A percentile compares a stretch with the other conserved stretches of the same genome.
Conservation (phyloP, 225 moss, liverwort and hornwort species). For the Asterella californica region DNA sequence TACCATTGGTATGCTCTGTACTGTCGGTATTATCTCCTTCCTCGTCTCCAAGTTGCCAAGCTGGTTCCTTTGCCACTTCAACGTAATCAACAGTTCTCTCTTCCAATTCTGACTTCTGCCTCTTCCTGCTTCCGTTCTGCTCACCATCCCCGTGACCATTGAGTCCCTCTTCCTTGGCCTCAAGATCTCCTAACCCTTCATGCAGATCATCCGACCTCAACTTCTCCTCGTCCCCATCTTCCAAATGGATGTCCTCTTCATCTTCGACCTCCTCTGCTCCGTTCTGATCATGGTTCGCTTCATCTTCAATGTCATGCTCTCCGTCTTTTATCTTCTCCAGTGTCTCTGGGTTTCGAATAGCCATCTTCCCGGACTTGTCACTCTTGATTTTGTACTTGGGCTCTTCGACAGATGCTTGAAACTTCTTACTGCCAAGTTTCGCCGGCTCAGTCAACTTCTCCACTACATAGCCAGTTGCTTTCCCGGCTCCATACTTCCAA, state of each 20-base stretch:
- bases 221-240: slow-evolving; percentile 24
- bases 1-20: slow-evolving; percentile 5
- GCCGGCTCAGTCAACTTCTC: slow-evolving; percentile 55
- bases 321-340: slow-evolving; percentile 45
- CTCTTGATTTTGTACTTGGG: slow-evolving; percentile 64
- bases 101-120: slow-evolving; percentile 2
- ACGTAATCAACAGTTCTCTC: slow-evolving; percentile 24
- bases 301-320: background rate
- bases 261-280: slow-evolving; percentile 28
- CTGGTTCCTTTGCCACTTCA: slow-evolving; percentile 1
- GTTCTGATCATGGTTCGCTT: background rate
- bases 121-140: slow-evolving; percentile 11
- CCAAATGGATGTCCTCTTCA: slow-evolving; percentile 27
- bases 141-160: slow-evolving; percentile 1
- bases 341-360: slow-evolving; percentile 54
- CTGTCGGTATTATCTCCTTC: background rate
- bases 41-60: slow-evolving; percentile 18
- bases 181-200: background rate
- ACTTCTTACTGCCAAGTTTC: slow-evolving; percentile 57
- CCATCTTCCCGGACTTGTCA: slow-evolving; percentile 53
- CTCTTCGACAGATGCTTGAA: slow-evolving; percentile 57
- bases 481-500: slow-evolving; percentile 62
- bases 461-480: slow-evolving; percentile 56
- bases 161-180: background rate
- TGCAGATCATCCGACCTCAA: slow-evolving; percentile 1